Conservation (phyloP, 441 rosid species). For the Viola pubescens region DNA sequence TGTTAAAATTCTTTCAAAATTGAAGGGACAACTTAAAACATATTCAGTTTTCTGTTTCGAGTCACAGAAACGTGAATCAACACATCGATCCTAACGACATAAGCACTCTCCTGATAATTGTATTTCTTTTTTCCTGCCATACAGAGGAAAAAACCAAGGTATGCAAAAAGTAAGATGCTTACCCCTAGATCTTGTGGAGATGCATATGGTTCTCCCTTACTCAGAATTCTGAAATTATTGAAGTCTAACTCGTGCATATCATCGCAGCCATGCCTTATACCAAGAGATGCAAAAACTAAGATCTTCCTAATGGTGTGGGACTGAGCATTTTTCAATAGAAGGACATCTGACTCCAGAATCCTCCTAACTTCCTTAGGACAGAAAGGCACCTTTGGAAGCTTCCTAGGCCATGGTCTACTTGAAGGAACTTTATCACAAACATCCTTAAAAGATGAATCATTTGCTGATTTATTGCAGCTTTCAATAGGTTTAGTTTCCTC, state of each 20-base stretch:
- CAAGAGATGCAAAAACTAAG: constrained; percentile 43
- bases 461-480: constrained; percentile 13
- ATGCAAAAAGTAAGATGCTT: constrained; percentile 9
- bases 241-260: constrained; percentile 49
- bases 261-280: constrained; percentile 53
- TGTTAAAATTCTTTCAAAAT: not conserved
- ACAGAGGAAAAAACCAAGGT: not conserved
- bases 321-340: constrained; percentile 37
- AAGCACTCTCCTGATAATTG: not conserved
- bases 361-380: constrained; percentile 49
- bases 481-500: constrained; percentile 12
- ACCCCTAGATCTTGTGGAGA: constrained; percentile 48
- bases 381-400: constrained; percentile 42
- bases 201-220: constrained; percentile 41
- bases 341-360: constrained; percentile 32
- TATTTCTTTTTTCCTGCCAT: not conserved
- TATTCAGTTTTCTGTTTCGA: no score
- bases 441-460: constrained; percentile 13
- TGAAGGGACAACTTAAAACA: not conserved
- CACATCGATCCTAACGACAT: not conserved
- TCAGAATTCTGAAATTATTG: constrained; percentile 42
- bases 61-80: not conserved
- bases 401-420: constrained; percentile 18
- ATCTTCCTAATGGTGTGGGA: constrained; percentile 54
- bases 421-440: constrained; percentile 12